Evolutionary conservation across 1,139 yeast genomes (phyloP), one percentile per base, ranked within the genome.

Genomic region (Hemisphaericaspora xylanilytica): DNA sequence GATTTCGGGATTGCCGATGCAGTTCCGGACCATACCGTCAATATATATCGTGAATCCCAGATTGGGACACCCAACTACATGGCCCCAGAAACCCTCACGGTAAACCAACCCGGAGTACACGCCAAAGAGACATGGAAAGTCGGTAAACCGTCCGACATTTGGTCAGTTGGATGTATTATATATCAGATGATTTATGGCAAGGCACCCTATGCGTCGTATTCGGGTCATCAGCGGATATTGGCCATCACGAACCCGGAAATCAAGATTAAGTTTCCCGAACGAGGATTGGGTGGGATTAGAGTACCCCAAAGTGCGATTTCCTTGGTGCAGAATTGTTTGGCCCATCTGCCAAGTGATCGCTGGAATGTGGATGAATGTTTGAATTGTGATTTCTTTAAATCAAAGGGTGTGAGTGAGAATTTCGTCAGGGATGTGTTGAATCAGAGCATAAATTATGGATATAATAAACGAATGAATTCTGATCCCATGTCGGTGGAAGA

Each of bases 1-100:
- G 98, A 92, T 62, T 92, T 92, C 69, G 98, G 98, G 14, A 92
- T 92, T 43, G 95, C 97, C 11, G 86, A 90, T 62, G 88, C 92
- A 0, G 92, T 92, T 2, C 95, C 96, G 1, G 97, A 90, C 41
- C 88, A 88, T 54, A 92, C 98, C 0, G 81, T 86, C 22, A 92
- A 92, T 52, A 79, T 92, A 16, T 92, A 90, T 56, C 74, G 97
- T 42, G 95, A 88, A 45, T 79, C 89, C 5, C 97, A 88, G 58
- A 85, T 89, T 41, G 98, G 98, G 3, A 92, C 98, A 0, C 96
- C 97, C 2, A 88, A 86, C 58, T 92, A 92, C 59, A 92, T 92
- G 98, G 97, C 98, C 0, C 98, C 98, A 0, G 98, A 92, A 59
- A 88, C 97, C 0, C 67, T 90, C 41, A 72, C 84, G 32, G 78